Percentiles rank a stretch among this genome's conserved stretches.
Conservation (phyloP, 2,329 filamentous ascomycete species). For the Lizonia empirigonia region DNA sequence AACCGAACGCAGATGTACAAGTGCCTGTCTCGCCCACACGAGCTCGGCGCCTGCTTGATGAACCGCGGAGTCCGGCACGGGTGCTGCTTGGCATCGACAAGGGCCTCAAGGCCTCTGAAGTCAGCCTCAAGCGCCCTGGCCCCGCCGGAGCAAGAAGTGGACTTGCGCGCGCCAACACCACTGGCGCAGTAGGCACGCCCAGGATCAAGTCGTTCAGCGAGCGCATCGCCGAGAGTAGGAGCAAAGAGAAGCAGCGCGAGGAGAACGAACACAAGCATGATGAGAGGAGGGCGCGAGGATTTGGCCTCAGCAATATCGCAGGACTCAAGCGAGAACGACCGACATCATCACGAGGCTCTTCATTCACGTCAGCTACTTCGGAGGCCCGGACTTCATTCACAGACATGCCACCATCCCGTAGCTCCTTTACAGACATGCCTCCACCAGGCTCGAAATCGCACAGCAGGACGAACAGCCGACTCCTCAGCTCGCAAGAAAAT, state of each 20-base stretch:
- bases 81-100: conserved; percentile 89
- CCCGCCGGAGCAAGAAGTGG: conserved; percentile 25
- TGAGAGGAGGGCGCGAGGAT: conserved; percentile 49
- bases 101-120: conserved; percentile 76
- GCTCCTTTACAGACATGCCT: conserved; percentile 23
- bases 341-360: conserved; percentile 36
- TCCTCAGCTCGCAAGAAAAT: conserved; percentile 22
- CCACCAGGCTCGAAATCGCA: conserved; percentile 19
- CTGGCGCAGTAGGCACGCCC: conserved; percentile 28
- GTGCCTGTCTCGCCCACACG: conserved; percentile 76
- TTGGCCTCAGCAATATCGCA: conserved; percentile 43
- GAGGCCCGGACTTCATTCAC: conserved; percentile 24
- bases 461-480: conserved; percentile 25
- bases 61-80: conserved; percentile 76
- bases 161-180: conserved; percentile 52
- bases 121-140: conserved; percentile 80
- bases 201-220: conserved; percentile 76
- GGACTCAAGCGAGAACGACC: conserved; percentile 30
- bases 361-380: conserved; percentile 10
- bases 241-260: conserved; percentile 50
- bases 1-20: conserved; percentile 59
- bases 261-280: conserved; percentile 53
- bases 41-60: conserved; percentile 52
- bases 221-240: conserved; percentile 72
- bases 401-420: conserved; percentile 23